phyloP scores from a whole-genome alignment of 75 land plant genomes.

The Selaginella moellendorffii region DNA sequence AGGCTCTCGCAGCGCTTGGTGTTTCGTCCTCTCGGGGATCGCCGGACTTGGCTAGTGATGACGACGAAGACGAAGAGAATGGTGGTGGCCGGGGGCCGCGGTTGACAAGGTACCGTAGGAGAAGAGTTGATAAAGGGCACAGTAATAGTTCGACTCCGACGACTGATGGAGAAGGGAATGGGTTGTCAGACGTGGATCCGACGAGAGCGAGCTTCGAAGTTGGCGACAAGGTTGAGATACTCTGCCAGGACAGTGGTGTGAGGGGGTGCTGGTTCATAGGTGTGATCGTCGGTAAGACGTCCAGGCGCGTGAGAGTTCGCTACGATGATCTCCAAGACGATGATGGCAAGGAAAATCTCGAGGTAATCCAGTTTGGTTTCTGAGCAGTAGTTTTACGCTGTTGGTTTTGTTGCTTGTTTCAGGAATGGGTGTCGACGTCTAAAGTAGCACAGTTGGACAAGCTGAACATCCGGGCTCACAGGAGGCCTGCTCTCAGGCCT shows the following conservation, averaged over 20 bases:
- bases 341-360: slow-evolving; percentile 56
- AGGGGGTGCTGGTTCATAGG: slow-evolving; percentile 93
- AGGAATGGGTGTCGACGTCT: slow-evolving; percentile 65
- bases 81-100: slow-evolving; percentile 25
- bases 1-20: slow-evolving; percentile 34
- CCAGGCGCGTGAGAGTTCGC: slow-evolving; percentile 39
- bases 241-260: slow-evolving; percentile 81
- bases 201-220: slow-evolving; percentile 18
- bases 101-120: slow-evolving; percentile 19
- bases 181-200: too few relatives aligned
- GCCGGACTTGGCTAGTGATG: slow-evolving; percentile 27
- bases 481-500: slow-evolving; percentile 53
- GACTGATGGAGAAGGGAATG: neutral
- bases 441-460: slow-evolving; percentile 45
- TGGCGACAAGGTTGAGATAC: slow-evolving; percentile 54
- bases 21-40: slow-evolving; percentile 17
- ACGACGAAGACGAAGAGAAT: slow-evolving; percentile 25
- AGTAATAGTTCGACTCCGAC: neutral
- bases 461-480: slow-evolving; percentile 44
- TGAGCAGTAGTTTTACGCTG: neutral
- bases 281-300: slow-evolving; percentile 29
- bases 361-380: too few relatives aligned
- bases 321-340: slow-evolving; percentile 71
- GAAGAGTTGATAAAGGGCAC: neutral
- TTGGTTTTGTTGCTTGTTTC: slow-evolving; percentile 9